Conservation (phyloP, 768 basidiomycete genomes). For the Lactarius evosmus region DNA sequence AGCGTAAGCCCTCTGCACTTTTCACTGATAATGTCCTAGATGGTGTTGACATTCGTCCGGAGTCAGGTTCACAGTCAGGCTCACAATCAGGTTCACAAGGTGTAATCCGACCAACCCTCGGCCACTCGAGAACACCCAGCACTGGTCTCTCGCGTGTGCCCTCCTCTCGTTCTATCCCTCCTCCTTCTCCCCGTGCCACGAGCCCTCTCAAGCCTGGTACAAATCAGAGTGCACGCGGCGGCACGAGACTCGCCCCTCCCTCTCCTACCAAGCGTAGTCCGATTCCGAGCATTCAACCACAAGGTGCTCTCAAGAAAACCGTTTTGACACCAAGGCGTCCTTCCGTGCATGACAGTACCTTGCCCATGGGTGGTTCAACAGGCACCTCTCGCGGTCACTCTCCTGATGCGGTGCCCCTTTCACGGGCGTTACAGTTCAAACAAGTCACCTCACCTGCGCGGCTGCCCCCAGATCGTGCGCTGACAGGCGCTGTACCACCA, state of each 20-base stretch:
- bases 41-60: constrained; percentile 2
- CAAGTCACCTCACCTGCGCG: constrained; percentile 39
- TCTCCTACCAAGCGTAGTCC: constrained; percentile 59
- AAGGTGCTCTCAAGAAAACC: constrained; percentile 10
- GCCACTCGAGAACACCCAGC: constrained; percentile 22
- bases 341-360: constrained; percentile 34
- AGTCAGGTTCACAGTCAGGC: constrained; percentile 18
- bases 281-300: constrained; percentile 16
- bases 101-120: constrained; percentile 6
- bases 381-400: constrained; percentile 36
- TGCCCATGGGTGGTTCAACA: constrained; percentile 34
- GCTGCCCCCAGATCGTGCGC: constrained; percentile 17
- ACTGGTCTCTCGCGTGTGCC: constrained; percentile 20
- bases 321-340: constrained; percentile 43
- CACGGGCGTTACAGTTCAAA: constrained; percentile 29
- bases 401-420: constrained; percentile 30
- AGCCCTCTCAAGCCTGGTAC: constrained; percentile 20
- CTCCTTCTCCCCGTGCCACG: constrained; percentile 24
- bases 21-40: neutral
- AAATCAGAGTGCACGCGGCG: constrained; percentile 21
- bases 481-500: constrained; percentile 17
- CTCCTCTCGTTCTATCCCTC: constrained; percentile 22
- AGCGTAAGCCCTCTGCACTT: constrained; percentile 8
- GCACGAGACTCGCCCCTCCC: constrained; percentile 30
- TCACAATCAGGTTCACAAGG: constrained; percentile 12